Evolutionary conservation across 2,329 filamentous ascomycete genomes (phyloP).

Genomic region (Verticillium klebahnii): DNA sequence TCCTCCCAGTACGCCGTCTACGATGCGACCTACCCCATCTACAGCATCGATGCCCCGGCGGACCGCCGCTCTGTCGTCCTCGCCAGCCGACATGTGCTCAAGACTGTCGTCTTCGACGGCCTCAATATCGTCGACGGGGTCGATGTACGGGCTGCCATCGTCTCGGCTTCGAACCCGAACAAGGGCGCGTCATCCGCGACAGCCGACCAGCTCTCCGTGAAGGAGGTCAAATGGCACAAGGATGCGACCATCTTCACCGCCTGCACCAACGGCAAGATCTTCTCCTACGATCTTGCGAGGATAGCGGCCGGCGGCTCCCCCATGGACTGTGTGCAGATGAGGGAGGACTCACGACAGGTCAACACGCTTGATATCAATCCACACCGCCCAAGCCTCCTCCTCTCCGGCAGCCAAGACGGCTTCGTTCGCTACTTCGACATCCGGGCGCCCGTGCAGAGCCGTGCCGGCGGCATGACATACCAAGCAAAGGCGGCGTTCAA

Average conservation of each 20-base stretch:
- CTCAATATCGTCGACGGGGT: slow-evolving; percentile 49
- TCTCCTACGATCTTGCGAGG: slow-evolving; percentile 56
- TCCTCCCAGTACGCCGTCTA: slow-evolving; percentile 54
- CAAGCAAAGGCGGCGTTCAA: slow-evolving; percentile 36
- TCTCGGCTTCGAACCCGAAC: slow-evolving; percentile 36
- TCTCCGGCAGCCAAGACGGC: slow-evolving; percentile 62
- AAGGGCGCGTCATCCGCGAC: slow-evolving; percentile 25
- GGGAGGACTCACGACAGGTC: slow-evolving; percentile 59
- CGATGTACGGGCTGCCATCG: slow-evolving; percentile 54
- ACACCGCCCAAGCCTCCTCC: slow-evolving; percentile 49
- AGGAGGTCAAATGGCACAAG: slow-evolving; percentile 56
- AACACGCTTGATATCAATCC: slow-evolving; percentile 61
- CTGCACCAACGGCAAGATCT: slow-evolving; percentile 60
- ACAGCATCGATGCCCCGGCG: slow-evolving; percentile 53
- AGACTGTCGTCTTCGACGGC: slow-evolving; percentile 53
- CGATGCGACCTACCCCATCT: slow-evolving; percentile 46
- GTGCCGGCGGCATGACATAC: slow-evolving; percentile 45
- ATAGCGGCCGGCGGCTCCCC: slow-evolving; percentile 38
- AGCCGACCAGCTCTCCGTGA: slow-evolving; percentile 58
- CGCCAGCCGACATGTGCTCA: slow-evolving; percentile 56
- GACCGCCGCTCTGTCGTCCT: slow-evolving; percentile 53
- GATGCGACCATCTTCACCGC: slow-evolving; percentile 56
- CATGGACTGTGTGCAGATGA: slow-evolving; percentile 52
- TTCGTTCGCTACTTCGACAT: slow-evolving; percentile 59
- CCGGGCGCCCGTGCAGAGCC: slow-evolving; percentile 39